Percentiles rank a stretch among this genome's conserved stretches.
Evolutionary conservation across 2,329 filamentous ascomycete species (phyloP).

Genomic region (Myriosclerotinia scirpicola): DNA sequence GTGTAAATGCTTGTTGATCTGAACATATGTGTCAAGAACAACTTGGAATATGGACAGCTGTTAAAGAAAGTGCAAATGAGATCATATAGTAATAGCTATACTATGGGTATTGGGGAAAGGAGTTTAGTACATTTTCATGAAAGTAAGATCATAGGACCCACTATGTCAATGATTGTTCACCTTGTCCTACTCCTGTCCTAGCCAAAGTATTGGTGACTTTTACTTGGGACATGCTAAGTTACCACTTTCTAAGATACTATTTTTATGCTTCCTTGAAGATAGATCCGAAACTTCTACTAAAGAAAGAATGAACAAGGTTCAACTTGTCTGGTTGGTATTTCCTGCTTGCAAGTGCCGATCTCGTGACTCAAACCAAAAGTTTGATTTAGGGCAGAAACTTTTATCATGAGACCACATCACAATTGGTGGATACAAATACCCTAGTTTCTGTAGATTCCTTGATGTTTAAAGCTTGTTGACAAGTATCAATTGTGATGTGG

Average conservation of each 20-base stretch:
- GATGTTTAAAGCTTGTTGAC: neutral
- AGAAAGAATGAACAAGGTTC: neutral
- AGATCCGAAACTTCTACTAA: neutral
- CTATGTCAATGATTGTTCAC: neutral
- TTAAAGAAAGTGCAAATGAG: neutral
- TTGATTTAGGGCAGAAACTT: neutral
- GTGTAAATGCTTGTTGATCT: neutral
- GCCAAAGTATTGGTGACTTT: too few relatives aligned
- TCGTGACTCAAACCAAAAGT: neutral
- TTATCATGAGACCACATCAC: neutral
- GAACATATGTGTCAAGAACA: neutral
- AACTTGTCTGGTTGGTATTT: neutral
- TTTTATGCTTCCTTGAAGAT: fast-evolving
- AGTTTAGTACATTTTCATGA: too few relatives aligned
- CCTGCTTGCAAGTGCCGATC: neutral
- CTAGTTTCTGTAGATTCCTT: neutral
- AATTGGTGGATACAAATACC: too few relatives aligned
- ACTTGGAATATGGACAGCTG: too few relatives aligned
- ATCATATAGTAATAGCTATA: too few relatives aligned
- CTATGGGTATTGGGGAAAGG: neutral
- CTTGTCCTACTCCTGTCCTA: neutral
- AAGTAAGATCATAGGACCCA: too few relatives aligned
- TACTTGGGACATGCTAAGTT: neutral
- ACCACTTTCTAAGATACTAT: too few relatives aligned
- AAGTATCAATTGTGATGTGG: neutral